Conservation (phyloP, 192 early-diverging fungal species). For the Blastocladiella britannica region DNA sequence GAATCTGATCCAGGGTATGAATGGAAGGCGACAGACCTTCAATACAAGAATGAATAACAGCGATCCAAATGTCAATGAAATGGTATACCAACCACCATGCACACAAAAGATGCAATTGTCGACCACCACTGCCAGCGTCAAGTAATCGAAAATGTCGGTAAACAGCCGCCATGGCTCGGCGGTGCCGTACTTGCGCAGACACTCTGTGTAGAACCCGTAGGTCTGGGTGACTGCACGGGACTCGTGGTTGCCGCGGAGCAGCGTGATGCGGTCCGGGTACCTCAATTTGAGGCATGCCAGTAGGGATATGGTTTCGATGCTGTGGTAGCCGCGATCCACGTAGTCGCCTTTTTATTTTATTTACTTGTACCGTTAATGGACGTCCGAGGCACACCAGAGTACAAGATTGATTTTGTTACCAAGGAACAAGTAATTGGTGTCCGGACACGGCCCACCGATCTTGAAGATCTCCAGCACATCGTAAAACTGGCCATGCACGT, state of each 20-base stretch:
- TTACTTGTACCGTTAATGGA: not conserved
- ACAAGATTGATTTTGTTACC: conserved; percentile 17
- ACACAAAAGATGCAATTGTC: conserved; percentile 83
- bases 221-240: conserved; percentile 79
- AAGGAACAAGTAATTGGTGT: conserved; percentile 72
- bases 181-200: conserved; percentile 68
- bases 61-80: not conserved
- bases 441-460: conserved; percentile 57
- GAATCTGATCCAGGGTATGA: conserved; percentile 71
- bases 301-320: conserved; percentile 79
- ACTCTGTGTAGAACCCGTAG: conserved; percentile 88
- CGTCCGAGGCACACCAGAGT: not conserved
- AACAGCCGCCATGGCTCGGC: conserved; percentile 75
- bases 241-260: conserved; percentile 90
- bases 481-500: conserved; percentile 78
- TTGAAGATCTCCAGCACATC: conserved; percentile 72
- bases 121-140: conserved; percentile 70
- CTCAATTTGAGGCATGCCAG: conserved; percentile 71
- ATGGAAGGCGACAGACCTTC: conserved; percentile 56
- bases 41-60: not conserved
- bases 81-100: conserved; percentile 69
- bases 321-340: conserved; percentile 67
- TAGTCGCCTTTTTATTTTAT: conserved; percentile 43
- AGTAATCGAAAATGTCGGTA: conserved; percentile 83
- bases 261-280: conserved; percentile 67